Evolutionary conservation across 2,329 filamentous ascomycete genomes (phyloP), one percentile per base, ranked within the genome.

Genomic region (Alternaria arbusti): DNA sequence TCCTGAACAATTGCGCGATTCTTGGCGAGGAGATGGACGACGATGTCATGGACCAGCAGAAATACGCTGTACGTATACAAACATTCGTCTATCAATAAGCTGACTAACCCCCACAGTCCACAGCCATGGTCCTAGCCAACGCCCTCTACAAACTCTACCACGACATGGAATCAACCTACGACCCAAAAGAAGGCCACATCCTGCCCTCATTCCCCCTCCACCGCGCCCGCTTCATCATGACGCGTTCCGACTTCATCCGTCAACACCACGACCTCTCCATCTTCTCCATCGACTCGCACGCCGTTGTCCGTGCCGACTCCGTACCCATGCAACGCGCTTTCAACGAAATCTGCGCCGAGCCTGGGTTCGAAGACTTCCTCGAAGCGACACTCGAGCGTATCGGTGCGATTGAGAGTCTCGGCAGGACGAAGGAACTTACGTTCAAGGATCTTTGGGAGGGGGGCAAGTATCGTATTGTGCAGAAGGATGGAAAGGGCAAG

Each of bases 31-130:
- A 90, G 67, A 94, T 91, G 90, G 96, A 98, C 71, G 96, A 98
- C 80, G 96, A 99, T 77, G 96, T 97, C 70, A 98, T 98, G 90
- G 93, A 97, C 75, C 92, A 97, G 80, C 94, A 98, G 78, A 97
- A 98, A 79, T 97, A 93, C 85, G 93, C 94, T 49, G 91, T 93
- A 84, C 82, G 90, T 87, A 22, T 3, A 17, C 40, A 13, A 5
- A 15, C 1, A n/a, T 7, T 4, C 12, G 0, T 44, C 4, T n/a
- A 2, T 8, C 7, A 22, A 25, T 13, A 2, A 20, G 20, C 20
- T 25, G 26, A 15, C 58, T 57, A 26, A 57, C 8, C 15, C 17
- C 25, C 25, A 11, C 64, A 93, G 88, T 92, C 94, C 12, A 94
- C 93, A 12, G 94, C 96, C 40, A 97, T 98, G 91, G 92, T 97